Evolutionary conservation across 805 yeast genomes (phyloP), one percentile per base, ranked within the genome.

Genomic region (Candida michaelii): DNA sequence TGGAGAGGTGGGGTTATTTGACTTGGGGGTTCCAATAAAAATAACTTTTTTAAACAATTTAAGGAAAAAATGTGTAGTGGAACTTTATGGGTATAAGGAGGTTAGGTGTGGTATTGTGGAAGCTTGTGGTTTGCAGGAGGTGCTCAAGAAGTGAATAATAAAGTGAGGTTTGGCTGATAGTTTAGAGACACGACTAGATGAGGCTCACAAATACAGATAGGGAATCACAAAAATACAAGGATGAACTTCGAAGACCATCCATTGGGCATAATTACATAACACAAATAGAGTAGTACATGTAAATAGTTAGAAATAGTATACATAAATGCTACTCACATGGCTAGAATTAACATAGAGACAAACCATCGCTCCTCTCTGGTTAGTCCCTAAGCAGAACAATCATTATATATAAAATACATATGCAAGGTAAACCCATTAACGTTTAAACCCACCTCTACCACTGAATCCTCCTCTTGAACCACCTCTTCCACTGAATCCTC

Each of bases 31-130:
- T 6, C 46, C 57, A n/a, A 71, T 76, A 1, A 54, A 73, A 13
- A 62, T 77, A 1, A 57, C 76, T 27, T 83, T 83, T 59, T 77
- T 77, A 35, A 83, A 80, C 54, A 72, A 83, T 0, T 57, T 60
- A 0, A 51, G 65, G 0, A 66, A 62, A 32, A 65, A 61, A 23
- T 23, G 19, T 10, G 29, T 34, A 4, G 21, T 14, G 21, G 29
- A 34, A 5, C 15, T 34, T 34, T 66, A 70, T 38, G 91, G 90
- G 1, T 66, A 79, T 24, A 71, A 69, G 39, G 79, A 75, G 31
- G 53, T 84, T 10, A 62, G 88, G 39, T 55, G 57, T 17, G 65
- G 76, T 1, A 73, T 83, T 1, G 54, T 82, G 17, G 75, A 79
- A 47, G 65, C 77, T 19, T 79, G 85, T 57, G 82, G 40, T 1